Conservation (phyloP, 169 alveolate genomes). For the Plasmodium vivax region DNA sequence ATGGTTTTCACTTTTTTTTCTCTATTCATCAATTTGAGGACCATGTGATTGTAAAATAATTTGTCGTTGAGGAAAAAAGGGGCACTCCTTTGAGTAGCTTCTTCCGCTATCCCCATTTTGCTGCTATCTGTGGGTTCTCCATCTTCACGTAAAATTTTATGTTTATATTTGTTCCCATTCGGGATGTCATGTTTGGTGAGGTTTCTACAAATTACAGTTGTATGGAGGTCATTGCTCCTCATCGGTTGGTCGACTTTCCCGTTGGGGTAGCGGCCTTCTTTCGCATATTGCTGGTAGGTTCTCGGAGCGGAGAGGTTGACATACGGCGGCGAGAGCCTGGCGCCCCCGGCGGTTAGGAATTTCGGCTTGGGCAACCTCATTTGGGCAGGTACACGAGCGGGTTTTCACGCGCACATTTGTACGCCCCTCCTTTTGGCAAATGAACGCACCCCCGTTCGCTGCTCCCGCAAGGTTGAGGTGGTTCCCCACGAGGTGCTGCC, state of each 20-base stretch:
- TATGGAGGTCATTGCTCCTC: background rate
- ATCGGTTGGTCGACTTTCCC: background rate
- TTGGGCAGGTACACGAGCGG: background rate
- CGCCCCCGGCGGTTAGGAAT: background rate
- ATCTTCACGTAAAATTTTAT: background rate
- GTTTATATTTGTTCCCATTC: background rate
- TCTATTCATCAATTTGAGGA: background rate
- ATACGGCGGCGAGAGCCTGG: background rate
- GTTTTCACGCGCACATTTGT: background rate
- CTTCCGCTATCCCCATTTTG: background rate
- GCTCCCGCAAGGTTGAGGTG: background rate
- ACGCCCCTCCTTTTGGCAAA: background rate
- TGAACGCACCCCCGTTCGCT: background rate
- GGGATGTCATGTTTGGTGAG: background rate
- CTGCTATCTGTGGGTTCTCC: background rate
- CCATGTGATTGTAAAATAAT: slow-evolving; percentile 30
- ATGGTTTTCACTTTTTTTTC: slow-evolving; percentile 1
- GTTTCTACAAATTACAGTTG: background rate
- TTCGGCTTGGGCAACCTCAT: background rate
- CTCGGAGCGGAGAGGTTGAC: background rate
- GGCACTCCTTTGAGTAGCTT: background rate
- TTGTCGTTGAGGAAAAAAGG: slow-evolving; percentile 28
- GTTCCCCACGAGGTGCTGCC: background rate
- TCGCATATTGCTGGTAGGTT: background rate
- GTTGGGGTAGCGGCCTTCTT: background rate